Evolutionary conservation across 371 early-diverging fungal genomes (phyloP).

Genomic region (Smittium culicis): DNA sequence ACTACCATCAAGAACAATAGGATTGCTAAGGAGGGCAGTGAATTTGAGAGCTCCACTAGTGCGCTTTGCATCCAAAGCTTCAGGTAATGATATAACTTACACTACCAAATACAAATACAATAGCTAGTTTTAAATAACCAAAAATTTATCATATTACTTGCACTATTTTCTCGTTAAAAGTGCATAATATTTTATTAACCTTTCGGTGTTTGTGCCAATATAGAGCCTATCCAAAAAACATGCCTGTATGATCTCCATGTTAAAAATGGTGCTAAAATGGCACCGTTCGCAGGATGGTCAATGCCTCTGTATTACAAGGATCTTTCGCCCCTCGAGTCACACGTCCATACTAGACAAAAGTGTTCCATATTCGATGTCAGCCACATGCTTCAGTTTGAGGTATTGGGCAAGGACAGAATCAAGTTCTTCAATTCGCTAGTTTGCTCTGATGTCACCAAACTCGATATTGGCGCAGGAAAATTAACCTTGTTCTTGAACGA

Average conservation of each 20-base stretch:
- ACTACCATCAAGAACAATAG: too few species aligned
- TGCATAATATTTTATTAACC: too few species aligned
- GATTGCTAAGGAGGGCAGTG: too few species aligned
- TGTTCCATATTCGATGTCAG: constrained; percentile 95
- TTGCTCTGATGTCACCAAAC: constrained; percentile 69
- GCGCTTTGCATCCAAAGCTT: too few species aligned
- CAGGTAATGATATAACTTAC: too few species aligned
- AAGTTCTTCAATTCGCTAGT: constrained; percentile 78
- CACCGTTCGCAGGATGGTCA: constrained; percentile 89
- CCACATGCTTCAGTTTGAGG: constrained; percentile 95
- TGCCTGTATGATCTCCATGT: constrained; percentile 86
- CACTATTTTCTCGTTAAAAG: too few species aligned
- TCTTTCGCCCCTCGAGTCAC: constrained; percentile 72
- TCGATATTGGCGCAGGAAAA: constrained; percentile 67
- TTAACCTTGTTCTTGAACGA: constrained; percentile 89
- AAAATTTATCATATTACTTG: too few species aligned
- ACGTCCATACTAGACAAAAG: constrained; percentile 76
- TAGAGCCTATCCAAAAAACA: constrained; percentile 43
- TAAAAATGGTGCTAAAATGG: constrained; percentile 86
- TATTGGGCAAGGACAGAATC: constrained; percentile 74
- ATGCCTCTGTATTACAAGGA: constrained; percentile 87
- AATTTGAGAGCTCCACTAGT: too few species aligned
- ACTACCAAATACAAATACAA: too few species aligned
- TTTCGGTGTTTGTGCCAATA: too few species aligned
- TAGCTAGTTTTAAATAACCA: too few species aligned